A percentile compares a stretch with the other conserved stretches of the same genome.
Evolutionary conservation across 1,284 basidiomycete species (phyloP).

Genomic region (Ganoderma multipileum): DNA sequence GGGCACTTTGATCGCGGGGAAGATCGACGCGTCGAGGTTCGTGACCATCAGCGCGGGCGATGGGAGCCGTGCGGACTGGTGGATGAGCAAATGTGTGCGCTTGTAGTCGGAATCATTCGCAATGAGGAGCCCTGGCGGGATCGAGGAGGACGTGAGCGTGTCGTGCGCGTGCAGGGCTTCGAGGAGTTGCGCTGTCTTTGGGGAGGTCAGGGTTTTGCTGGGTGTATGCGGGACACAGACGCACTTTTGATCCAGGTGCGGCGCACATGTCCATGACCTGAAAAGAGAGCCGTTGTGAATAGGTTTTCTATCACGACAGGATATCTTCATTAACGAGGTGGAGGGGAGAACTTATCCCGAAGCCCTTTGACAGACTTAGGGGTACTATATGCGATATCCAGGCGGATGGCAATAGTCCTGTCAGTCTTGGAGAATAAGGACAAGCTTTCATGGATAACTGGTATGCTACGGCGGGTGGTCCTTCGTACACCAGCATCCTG

Average conservation of each 20-base stretch:
- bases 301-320: not conserved
- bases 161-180: conserved; percentile 85
- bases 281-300: not conserved
- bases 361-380: not conserved
- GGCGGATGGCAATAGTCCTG: not conserved
- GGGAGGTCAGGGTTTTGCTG: not conserved
- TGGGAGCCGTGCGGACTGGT: conserved; percentile 95
- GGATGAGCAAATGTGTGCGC: conserved; percentile 96
- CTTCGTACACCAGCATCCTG: not conserved
- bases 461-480: not conserved
- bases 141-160: conserved; percentile 63
- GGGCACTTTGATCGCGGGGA: conserved; percentile 75
- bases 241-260: conserved; percentile 95
- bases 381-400: too few relatives aligned
- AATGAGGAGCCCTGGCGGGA: conserved; percentile 81
- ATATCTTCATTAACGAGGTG: not conserved
- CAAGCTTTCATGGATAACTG: not conserved
- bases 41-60: conserved; percentile 94
- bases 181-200: conserved; percentile 86
- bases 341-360: not conserved
- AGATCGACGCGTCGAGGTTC: conserved; percentile 93
- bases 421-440: not conserved
- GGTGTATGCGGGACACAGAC: conserved; percentile 9
- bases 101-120: conserved; percentile 95
- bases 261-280: conserved; percentile 98